Base-by-base conservation (phyloP, 1,284 basidiomycete species). In the Omphalotus olearius region DNA sequence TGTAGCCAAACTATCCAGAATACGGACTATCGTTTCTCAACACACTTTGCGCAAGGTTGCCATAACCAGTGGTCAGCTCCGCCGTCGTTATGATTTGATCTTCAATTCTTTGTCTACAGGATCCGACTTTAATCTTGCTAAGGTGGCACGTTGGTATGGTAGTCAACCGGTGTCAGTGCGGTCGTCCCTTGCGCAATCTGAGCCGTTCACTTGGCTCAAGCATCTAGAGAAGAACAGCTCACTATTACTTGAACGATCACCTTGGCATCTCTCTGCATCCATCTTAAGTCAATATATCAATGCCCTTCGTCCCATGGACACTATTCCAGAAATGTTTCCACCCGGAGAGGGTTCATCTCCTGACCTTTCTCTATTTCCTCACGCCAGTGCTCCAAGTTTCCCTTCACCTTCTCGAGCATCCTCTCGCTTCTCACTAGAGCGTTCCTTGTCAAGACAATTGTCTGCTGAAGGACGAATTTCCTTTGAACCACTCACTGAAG, bases 141-240 rank as follows among this genome's bases (percentile, higher is more conserved):
- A 73, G 40, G 72, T 82, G 18, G 72, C 72, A 38, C 77, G 75
- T 35, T 89, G 87, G 87, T 79, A 80, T 56, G 64, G 68, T 26
- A 63, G 67, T 26, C 77, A 81, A 53, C 74, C 77, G 26, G 59
- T 65, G 4, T 60, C 69, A 16, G 64, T 77, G 10, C 78, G 71
- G 53, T 62, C 69, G 10, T 71, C 76, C 30, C 62, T 89, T 18
- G 80, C 82, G 52, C 75, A 74, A 48, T 72, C 75, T 1, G 86
- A 89, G 60, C 84, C 85, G 11, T 70, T 84, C 48, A 80, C 81
- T 4, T 89, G 85, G 87, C 64, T 87, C 25, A 84, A 80, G 59
- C 82, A 88, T 62, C 69, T 79, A 50, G 77, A 81, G 43, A 78
- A 72, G 55, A 67, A 66, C 23, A 63, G 66, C 35, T 64, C 60